These are phyloP conservation scores for Saposhnikovia divaricata DNA, from an alignment of 129 eudicot species.

Conservation along the genomic window DNA sequence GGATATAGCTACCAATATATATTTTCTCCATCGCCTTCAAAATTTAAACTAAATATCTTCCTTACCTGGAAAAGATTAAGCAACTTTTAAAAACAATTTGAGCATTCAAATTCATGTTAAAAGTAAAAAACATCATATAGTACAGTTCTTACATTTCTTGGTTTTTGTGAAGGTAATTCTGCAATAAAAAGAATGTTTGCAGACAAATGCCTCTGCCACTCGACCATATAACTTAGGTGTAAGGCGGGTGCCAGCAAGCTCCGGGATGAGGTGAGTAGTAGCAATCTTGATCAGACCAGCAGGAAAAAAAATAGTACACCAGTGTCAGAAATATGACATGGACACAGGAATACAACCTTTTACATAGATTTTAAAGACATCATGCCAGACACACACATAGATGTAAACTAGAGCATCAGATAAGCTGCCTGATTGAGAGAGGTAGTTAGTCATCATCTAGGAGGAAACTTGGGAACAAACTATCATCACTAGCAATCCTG, in stretches of 20 bases:
- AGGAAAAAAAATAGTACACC: conserved; percentile 4
- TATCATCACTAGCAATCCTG: too few relatives aligned
- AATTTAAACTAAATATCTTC: conserved; percentile 10
- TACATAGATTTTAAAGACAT: neutral
- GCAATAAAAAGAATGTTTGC: conserved; percentile 83
- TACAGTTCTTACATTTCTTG: conserved; percentile 14
- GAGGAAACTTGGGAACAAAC: too few relatives aligned
- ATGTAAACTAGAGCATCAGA: too few relatives aligned
- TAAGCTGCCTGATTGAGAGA: too few relatives aligned
- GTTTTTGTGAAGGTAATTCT: conserved; percentile 72
- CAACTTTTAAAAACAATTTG: neutral
- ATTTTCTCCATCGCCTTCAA: neutral
- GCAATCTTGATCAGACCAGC: conserved; percentile 52
- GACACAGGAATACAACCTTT: neutral
- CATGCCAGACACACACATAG: neutral
- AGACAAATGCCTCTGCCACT: conserved; percentile 82
- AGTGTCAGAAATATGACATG: neutral
- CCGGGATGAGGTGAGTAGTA: conserved; percentile 73
- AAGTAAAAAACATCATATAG: neutral
- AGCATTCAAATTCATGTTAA: neutral
- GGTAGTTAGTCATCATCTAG: too few relatives aligned
- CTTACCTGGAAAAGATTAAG: conserved; percentile 15
- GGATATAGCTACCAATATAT: neutral
- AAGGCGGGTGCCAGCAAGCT: conserved; percentile 71
- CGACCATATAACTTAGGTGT: conserved; percentile 60